phyloP scores from a whole-genome alignment of 2,329 filamentous ascomycete species.

The Penicillium corylophilum region DNA sequence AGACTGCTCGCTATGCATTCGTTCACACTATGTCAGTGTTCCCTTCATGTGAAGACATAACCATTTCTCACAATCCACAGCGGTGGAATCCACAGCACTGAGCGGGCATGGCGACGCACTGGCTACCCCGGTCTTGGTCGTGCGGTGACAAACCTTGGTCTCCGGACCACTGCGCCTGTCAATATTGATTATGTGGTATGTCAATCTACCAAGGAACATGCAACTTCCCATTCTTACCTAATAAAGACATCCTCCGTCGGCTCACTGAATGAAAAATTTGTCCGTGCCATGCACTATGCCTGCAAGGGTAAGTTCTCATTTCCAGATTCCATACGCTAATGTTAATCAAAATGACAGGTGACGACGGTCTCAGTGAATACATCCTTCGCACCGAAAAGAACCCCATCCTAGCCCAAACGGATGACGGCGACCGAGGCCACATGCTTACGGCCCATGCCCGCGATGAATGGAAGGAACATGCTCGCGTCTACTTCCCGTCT shows the following conservation, averaged over 20 bases:
- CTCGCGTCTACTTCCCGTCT: constrained; percentile 81
- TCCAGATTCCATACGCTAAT: not conserved
- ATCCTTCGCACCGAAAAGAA: constrained; percentile 35
- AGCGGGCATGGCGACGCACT: constrained; percentile 49
- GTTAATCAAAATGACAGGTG: constrained; percentile 35
- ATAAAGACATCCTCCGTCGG: constrained; percentile 78
- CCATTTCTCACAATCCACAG: constrained; percentile 35
- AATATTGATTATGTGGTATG: constrained; percentile 72
- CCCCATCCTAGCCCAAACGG: constrained; percentile 37
- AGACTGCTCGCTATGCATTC: constrained; percentile 71
- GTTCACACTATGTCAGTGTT: constrained; percentile 76
- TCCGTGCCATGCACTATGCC: constrained; percentile 60
- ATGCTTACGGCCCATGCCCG: constrained; percentile 20
- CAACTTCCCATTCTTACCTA: constrained; percentile 15
- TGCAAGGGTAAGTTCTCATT: constrained; percentile 49
- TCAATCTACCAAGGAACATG: not conserved
- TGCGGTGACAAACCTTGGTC: constrained; percentile 63
- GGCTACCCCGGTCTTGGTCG: constrained; percentile 74
- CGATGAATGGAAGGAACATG: constrained; percentile 49
- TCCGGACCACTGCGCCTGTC: constrained; percentile 56
- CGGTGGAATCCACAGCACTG: constrained; percentile 56
- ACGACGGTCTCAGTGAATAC: constrained; percentile 48
- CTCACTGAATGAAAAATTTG: constrained; percentile 66
- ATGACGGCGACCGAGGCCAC: constrained; percentile 31
- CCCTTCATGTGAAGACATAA: constrained; percentile 4